Evolutionary conservation across 441 rosid species (phyloP), one percentile per base, ranked within the genome.

Genomic region (Breynia disticha): DNA sequence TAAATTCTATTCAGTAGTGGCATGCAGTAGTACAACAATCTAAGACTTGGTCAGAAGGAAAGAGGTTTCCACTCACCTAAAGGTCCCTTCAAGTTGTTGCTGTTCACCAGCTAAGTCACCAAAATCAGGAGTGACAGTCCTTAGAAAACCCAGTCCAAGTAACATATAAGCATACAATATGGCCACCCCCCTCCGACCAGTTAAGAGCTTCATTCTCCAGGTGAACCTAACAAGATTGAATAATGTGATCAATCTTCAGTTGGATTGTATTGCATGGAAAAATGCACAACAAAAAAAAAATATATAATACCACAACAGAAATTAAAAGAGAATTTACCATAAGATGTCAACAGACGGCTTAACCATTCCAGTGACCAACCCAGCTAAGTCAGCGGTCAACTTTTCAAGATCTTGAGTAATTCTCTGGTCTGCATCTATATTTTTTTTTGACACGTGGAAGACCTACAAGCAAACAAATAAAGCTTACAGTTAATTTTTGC

Each of bases 131-230:
- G 99, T 81, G 54, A 88, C 81, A 46, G 75, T 72, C 74, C 99
- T 81, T 56, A 95, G 76, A 75, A 95, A 90, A 54, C 99, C 99
- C 61, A 90, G 79, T 65, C 99, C 97, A 50, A 95, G 83, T 54
- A 90, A 76, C 99, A 95, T 95, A 66, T 95, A 95, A 39, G 91
- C 75, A 73, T 95, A 95, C 66, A 95, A 76, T 62, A 95, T 87
- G 67, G 88, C 88, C 64, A 95, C 97, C 57, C 99, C 99, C 65
- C 99, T 86, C 69, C 39, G 86, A 60, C 99, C 99, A 51, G 97
- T 90, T 80, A 95, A 72, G 43, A 81, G 83, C 86, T 87, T 87
- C 99, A 95, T 95, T 78, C 98, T 89, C 99, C 99, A 95, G 50
- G 99, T 90, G 67, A 95, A 90, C 99, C 97, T 95, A 55, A 62